These are phyloP conservation scores for Hyphopichia burtonii DNA, from an alignment of 1,139 yeast genomes.

Conservation along the genomic window DNA sequence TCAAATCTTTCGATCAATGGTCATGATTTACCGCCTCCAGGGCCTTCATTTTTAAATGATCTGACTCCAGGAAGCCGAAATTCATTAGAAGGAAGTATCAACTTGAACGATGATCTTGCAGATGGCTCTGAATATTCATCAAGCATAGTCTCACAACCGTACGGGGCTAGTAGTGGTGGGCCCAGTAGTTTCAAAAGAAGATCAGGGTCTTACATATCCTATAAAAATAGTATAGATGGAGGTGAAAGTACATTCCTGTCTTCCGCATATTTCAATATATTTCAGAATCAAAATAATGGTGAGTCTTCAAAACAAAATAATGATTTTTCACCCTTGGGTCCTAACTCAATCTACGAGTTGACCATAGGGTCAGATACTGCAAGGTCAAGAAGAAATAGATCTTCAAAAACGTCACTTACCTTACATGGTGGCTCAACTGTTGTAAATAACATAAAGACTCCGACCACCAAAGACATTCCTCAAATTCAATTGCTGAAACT, in stretches of 20 bases:
- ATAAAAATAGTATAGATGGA: slow-evolving; percentile 37
- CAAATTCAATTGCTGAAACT: slow-evolving; percentile 67
- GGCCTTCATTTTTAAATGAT: background rate
- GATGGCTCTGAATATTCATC: slow-evolving; percentile 25
- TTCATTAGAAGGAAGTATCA: slow-evolving; percentile 19
- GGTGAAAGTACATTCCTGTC: slow-evolving; percentile 36
- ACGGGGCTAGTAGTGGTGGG: slow-evolving; percentile 5
- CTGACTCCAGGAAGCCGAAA: background rate
- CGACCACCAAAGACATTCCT: slow-evolving; percentile 83
- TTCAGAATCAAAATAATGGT: slow-evolving; percentile 14
- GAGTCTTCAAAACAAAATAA: slow-evolving; percentile 9
- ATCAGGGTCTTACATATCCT: slow-evolving; percentile 24
- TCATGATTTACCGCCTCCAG: background rate
- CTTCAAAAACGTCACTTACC: slow-evolving; percentile 33
- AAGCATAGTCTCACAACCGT: slow-evolving; percentile 14
- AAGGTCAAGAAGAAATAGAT: slow-evolving; percentile 31
- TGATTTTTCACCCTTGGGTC: slow-evolving; percentile 62
- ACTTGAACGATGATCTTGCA: slow-evolving; percentile 42
- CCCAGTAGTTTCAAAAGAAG: slow-evolving; percentile 12
- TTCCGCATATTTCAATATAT: slow-evolving; percentile 27
- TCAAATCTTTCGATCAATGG: slow-evolving; percentile 4
- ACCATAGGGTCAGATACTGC: slow-evolving; percentile 59
- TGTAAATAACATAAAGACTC: slow-evolving; percentile 54
- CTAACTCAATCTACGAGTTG: slow-evolving; percentile 74
- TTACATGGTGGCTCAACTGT: slow-evolving; percentile 43